Percentiles rank a stretch among this genome's conserved stretches.
These are phyloP conservation scores for Aurantiochytrium sp. DNA, from an alignment of 108 stramenopile genomes.

Conservation along the genomic window DNA sequence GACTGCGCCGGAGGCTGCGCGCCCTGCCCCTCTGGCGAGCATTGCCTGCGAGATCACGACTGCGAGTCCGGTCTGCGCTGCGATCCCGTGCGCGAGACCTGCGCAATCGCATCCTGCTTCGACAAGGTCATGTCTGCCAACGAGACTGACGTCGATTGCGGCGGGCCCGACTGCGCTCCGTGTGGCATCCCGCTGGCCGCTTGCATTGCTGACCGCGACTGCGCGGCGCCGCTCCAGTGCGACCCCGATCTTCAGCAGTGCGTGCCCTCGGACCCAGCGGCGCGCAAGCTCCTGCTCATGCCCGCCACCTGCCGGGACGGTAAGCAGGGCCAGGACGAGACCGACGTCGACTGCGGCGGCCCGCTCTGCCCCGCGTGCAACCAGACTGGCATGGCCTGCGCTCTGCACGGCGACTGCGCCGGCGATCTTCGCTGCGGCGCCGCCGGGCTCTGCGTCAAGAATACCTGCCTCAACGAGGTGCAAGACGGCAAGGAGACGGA, in stretches of 20 bases:
- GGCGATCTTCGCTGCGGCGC: background rate
- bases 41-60: background rate
- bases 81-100: background rate
- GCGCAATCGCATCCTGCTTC: background rate
- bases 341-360: slow-evolving; percentile 11
- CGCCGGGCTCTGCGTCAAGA: background rate
- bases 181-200: background rate
- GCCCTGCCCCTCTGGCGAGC: background rate
- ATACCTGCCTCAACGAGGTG: background rate
- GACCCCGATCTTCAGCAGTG: background rate
- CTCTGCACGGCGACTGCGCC: background rate
- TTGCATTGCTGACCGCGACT: background rate
- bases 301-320: slow-evolving; percentile 21
- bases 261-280: background rate
- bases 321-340: background rate
- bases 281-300: background rate
- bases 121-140: background rate
- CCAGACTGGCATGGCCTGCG: background rate
- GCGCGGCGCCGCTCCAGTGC: background rate
- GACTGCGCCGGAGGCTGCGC: slow-evolving; percentile 9
- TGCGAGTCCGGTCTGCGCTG: background rate
- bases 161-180: slow-evolving; percentile 19
- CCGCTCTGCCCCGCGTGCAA: background rate
- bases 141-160: slow-evolving; percentile 35
- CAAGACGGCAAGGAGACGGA: slow-evolving; percentile 34